phyloP scores from a whole-genome alignment of 495 filamentous ascomycete genomes.

The Neurospora sp. region DNA sequence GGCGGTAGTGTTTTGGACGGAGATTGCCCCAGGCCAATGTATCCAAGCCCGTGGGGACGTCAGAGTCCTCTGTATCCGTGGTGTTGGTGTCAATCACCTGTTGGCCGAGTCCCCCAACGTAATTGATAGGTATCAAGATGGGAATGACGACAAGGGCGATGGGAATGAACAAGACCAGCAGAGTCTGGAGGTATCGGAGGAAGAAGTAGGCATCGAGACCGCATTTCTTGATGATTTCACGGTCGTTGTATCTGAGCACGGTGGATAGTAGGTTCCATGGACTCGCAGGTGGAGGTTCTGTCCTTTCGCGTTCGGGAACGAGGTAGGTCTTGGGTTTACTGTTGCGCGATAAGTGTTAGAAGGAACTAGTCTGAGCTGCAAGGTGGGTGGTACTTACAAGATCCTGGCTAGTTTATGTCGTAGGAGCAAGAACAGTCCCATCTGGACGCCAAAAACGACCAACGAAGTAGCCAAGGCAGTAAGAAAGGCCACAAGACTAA shows the following conservation, averaged over 20 bases:
- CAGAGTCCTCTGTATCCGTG: not conserved
- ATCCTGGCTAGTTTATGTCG: slow-evolving; percentile 72
- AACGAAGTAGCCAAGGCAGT: slow-evolving; percentile 65
- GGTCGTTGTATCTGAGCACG: slow-evolving; percentile 66
- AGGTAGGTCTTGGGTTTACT: slow-evolving; percentile 85
- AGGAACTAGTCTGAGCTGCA: not conserved
- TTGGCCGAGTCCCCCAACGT: slow-evolving; percentile 55
- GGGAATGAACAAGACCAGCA: slow-evolving; percentile 85
- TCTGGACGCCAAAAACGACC: slow-evolving; percentile 67
- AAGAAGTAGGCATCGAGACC: slow-evolving; percentile 98
- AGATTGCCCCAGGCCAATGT: slow-evolving; percentile 87
- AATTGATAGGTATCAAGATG: slow-evolving; percentile 78
- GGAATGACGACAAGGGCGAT: slow-evolving; percentile 72
- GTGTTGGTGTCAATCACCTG: slow-evolving; percentile 10
- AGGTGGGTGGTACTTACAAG: slow-evolving; percentile 50
- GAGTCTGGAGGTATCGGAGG: slow-evolving; percentile 84
- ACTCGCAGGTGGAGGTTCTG: slow-evolving; percentile 57
- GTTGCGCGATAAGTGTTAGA: slow-evolving; percentile 1
- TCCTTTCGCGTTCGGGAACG: slow-evolving; percentile 79
- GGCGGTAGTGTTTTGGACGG: slow-evolving; percentile 51
- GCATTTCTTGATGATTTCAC: slow-evolving; percentile 90
- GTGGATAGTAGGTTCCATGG: slow-evolving; percentile 58
- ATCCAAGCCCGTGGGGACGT: slow-evolving; percentile 53
- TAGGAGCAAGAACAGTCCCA: slow-evolving; percentile 64
- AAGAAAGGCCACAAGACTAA: slow-evolving; percentile 56